Base-by-base conservation (phyloP, 805 yeast species). In the Saccharomycopsis fermentans region DNA sequence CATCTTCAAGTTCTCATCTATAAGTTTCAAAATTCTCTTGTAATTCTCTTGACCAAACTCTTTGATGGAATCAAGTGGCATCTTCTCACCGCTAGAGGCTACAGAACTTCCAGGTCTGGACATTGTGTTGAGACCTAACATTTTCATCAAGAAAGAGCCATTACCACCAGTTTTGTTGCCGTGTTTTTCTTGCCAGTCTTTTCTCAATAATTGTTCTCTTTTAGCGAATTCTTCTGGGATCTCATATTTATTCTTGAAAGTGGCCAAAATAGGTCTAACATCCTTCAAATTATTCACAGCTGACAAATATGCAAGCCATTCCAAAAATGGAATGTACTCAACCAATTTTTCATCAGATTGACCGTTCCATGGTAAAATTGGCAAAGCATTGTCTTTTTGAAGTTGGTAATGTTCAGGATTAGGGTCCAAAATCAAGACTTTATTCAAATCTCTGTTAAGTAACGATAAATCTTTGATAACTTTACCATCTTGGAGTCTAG, bases 311-410 rank as follows among this genome's bases (percentile, higher is more conserved):
- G 97, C 98, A 61, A 94, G 74, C 74, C 88, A 94, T 75, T 94
- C 99, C 65, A 94, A 81, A 75, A 94, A 85, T 59, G 98, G 97
- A 68, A 94, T 90, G 73, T 91, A 75, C 66, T 79, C 79, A 65
- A 94, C 77, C 67, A 94, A 79, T 59, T 78, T 77, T 71, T 92
- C 97, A 69, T 88, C 96, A 36, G 87, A 79, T 62, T 75, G 74
- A 63, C 99, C 99, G 57, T 78, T 80, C 99, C 99, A 94, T 62
- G 86, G 82, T 63, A 82, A 77, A 71, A 90, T 74, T 61, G 89
- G 83, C 63, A 94, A 81, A n/a, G 96, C 92, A 71, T 94, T 94
- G 66, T 91, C 97, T 2, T 97, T 97, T 75, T 92, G 97, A 71
- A 88, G 71, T 51, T 86, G 78, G 67, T 81, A 84, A 43, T 87